A percentile compares a stretch with the other conserved stretches of the same genome.
Evolutionary conservation across 2,329 filamentous ascomycete genomes (phyloP).

Genomic region (Erysiphe pulchra): DNA sequence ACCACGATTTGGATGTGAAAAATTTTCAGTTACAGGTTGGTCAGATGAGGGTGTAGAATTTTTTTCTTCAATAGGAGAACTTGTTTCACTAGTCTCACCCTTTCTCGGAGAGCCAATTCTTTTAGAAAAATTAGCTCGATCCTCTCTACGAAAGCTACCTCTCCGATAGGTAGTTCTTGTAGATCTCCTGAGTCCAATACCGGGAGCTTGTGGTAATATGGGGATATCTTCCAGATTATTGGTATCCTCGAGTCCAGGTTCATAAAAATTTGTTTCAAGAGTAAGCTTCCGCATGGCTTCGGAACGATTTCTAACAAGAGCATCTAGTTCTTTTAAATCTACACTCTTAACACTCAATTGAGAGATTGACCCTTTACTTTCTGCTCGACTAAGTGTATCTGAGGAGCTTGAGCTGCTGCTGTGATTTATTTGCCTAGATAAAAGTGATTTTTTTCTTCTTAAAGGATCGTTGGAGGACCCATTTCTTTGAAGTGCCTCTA

Average conservation of each 20-base stretch:
- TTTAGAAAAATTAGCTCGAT: slow-evolving; percentile 50
- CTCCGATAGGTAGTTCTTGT: slow-evolving; percentile 78
- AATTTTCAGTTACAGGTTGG: slow-evolving; percentile 31
- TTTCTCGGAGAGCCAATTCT: slow-evolving; percentile 33
- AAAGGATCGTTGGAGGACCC: slow-evolving; percentile 29
- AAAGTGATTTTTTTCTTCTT: slow-evolving; percentile 78
- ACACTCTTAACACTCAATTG: slow-evolving; percentile 25
- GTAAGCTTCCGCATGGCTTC: slow-evolving; percentile 43
- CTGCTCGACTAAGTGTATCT: slow-evolving; percentile 61
- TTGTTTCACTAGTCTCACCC: slow-evolving; percentile 26
- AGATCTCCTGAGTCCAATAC: slow-evolving; percentile 62
- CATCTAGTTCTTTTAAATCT: slow-evolving; percentile 43
- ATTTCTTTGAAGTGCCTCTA: slow-evolving; percentile 25
- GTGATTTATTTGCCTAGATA: slow-evolving; percentile 73
- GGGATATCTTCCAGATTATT: slow-evolving; percentile 43
- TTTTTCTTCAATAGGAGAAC: slow-evolving; percentile 21
- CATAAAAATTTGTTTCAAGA: slow-evolving; percentile 11
- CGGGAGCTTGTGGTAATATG: slow-evolving; percentile 54
- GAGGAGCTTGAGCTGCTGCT: slow-evolving; percentile 29
- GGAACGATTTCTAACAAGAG: slow-evolving; percentile 56
- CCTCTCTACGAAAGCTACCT: slow-evolving; percentile 60
- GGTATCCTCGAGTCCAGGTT: slow-evolving; percentile 13
- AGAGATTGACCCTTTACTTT: slow-evolving; percentile 34
- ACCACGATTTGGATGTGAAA: slow-evolving; percentile 26
- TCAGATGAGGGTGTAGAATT: slow-evolving; percentile 19